Evolutionary conservation across 352 stramenopile species (phyloP).

Genomic region (Phytophthora aleatoria): DNA sequence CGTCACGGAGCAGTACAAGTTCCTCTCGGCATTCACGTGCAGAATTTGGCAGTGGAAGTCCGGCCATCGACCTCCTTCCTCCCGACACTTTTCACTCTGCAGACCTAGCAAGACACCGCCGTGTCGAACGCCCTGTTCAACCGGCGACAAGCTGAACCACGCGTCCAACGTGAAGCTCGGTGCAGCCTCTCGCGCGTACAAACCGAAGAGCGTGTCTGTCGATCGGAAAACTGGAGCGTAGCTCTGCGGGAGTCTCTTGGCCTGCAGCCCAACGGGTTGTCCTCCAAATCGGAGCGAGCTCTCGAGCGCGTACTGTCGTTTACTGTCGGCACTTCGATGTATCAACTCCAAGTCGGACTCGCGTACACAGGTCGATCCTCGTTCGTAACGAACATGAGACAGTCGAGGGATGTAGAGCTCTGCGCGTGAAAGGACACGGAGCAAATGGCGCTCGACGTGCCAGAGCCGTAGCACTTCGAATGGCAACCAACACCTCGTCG

Average conservation of each 20-base stretch:
- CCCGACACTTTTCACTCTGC: background rate
- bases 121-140: background rate
- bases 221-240: constrained; percentile 14
- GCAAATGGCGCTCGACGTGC: constrained; percentile 23
- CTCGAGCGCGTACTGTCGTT: constrained; percentile 18
- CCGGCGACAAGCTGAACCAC: background rate
- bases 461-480: constrained; percentile 40
- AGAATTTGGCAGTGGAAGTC: background rate
- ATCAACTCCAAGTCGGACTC: constrained; percentile 17
- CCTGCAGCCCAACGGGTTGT: constrained; percentile 1
- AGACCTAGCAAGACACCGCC: background rate
- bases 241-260: constrained; percentile 5
- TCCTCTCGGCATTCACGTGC: background rate
- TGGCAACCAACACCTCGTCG: constrained; percentile 26
- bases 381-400: constrained; percentile 27
- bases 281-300: constrained; percentile 24
- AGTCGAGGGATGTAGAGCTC: constrained; percentile 25
- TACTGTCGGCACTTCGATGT: constrained; percentile 1
- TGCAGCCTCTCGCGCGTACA: background rate
- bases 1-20: background rate
- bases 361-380: background rate
- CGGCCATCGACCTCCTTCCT: background rate
- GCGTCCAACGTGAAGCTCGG: background rate
- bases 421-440: constrained; percentile 8
- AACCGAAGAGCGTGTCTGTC: background rate